Base-by-base conservation (phyloP, 1,284 basidiomycete species). In the Ceraceosorus guamensis region DNA sequence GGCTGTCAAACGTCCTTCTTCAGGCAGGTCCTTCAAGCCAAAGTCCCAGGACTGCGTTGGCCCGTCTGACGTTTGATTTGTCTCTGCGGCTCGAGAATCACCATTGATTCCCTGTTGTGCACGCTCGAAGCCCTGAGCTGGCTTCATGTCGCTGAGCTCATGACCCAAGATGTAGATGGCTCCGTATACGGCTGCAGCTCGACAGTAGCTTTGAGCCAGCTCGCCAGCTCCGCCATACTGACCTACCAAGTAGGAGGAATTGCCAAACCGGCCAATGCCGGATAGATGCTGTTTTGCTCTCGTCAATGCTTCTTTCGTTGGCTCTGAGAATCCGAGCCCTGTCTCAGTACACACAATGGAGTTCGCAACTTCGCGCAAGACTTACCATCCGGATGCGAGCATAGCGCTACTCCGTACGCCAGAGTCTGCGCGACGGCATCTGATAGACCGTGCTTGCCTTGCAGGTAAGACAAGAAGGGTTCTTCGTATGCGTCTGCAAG, bases 181-280 rank as follows among this genome's bases (percentile, higher is more conserved):
- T 30, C 71, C 70, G 16, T 71, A 63, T 35, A 74, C 70, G 2
- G 68, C 71, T 8, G 68, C 63, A 5, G 68, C 59, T 32, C 73
- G 61, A 41, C 68, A 68, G 50, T 69, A 75, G 0, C 73, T 69
- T 43, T 75, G 73, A 0, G 68, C 70, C 4, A 75, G 58, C 58
- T 75, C 73, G 18, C 71, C 71, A 0, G 70, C 71, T 3, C 91
- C 90, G 33, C 93, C 93, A 73, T 96, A 97, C 68, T 96, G 91
- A 0, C 89, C 90, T 4, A 97, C 82, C 13, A 98, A 83, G 78
- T 92, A 97, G 0, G 93, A 85, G 0, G 89, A 90, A 8, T 87
- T 79, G 5, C 93, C 93, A 71, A 95, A 97, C 34, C 88, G 82
- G 1, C 93, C 92, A 11, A 85, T 79, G 0, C 90, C 89, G 44